A percentile compares a stretch with the other conserved stretches of the same genome.
These are phyloP conservation scores for Leccinum boreale DNA, from an alignment of 768 basidiomycete species.

Conservation along the genomic window DNA sequence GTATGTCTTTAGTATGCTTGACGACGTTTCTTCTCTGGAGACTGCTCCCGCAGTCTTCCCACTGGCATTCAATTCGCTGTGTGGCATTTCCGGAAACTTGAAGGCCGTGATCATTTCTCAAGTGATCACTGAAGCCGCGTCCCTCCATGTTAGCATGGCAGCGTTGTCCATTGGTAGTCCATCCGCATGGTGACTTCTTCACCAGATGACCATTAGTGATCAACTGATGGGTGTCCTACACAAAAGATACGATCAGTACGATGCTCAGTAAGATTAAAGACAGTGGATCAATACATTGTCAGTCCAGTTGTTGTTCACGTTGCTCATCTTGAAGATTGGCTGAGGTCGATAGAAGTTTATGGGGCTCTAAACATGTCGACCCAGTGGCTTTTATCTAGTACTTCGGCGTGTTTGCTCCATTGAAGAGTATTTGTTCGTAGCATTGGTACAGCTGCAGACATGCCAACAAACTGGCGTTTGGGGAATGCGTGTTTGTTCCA, in stretches of 20 bases:
- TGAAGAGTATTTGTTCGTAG: neutral
- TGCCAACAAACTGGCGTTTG: constrained; percentile 15
- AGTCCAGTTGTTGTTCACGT: neutral
- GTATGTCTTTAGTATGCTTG: too few relatives aligned
- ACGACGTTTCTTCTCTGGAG: too few relatives aligned
- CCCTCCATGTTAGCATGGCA: neutral
- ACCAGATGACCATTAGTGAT: neutral
- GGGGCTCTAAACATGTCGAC: neutral
- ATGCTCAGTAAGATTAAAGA: neutral
- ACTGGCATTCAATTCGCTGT: neutral
- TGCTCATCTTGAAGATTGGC: constrained; percentile 3
- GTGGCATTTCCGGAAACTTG: constrained; percentile 2
- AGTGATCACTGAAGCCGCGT: constrained; percentile 8
- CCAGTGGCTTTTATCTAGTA: constrained; percentile 6
- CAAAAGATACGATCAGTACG: neutral
- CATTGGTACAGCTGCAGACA: constrained; percentile 15
- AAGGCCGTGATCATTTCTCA: neutral
- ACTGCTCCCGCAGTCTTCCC: too few relatives aligned
- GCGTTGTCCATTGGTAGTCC: constrained; percentile 4
- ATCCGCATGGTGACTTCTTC: constrained; percentile 2
- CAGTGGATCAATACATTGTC: constrained; percentile 9
- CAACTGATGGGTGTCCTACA: constrained; percentile 8
- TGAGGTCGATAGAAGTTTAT: neutral
- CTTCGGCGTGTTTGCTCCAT: neutral
- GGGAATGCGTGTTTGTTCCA: neutral